Percentiles rank a stretch among this genome's conserved stretches.
phyloP scores from a whole-genome alignment of 176 grass and related monocot species.

The Pontederia crassipes region DNA sequence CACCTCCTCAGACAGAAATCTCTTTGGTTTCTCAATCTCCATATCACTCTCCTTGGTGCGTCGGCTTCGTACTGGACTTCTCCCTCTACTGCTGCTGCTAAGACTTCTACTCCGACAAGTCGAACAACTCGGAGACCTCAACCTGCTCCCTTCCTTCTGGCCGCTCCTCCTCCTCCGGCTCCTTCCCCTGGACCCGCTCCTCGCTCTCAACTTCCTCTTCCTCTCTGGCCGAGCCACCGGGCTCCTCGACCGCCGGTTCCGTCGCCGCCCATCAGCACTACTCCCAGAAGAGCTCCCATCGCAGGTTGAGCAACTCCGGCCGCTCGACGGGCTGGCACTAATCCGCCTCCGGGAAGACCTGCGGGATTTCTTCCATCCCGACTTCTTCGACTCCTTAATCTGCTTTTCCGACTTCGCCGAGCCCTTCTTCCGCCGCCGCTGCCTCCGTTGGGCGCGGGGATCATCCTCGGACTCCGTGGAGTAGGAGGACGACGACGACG shows the following conservation, averaged over 20 bases:
- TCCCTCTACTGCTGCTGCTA: constrained; percentile 32
- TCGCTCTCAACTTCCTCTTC: background rate
- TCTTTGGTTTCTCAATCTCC: constrained; percentile 15
- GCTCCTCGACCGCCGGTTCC: background rate
- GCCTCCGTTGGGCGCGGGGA: background rate
- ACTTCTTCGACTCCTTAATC: constrained; percentile 1
- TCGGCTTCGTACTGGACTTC: constrained; percentile 3
- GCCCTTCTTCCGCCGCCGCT: background rate
- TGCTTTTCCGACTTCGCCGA: background rate
- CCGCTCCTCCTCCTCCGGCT: constrained; percentile 6
- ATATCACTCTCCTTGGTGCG: constrained; percentile 8
- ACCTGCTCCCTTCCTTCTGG: background rate
- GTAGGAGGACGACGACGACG: background rate
- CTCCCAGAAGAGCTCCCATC: background rate
- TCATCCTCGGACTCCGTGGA: constrained; percentile 3
- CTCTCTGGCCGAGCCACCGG: background rate
- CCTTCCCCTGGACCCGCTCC: background rate
- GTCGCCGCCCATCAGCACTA: background rate
- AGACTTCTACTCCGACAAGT: constrained; percentile 18
- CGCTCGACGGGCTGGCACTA: background rate
- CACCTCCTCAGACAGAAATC: background rate
- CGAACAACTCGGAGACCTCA: constrained; percentile 27
- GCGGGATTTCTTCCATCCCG: background rate
- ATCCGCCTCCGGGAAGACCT: background rate
- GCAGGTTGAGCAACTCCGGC: constrained; percentile 12